Evolutionary conservation across 2,329 filamentous ascomycete species (phyloP).

Genomic region (Alternaria conjuncta): DNA sequence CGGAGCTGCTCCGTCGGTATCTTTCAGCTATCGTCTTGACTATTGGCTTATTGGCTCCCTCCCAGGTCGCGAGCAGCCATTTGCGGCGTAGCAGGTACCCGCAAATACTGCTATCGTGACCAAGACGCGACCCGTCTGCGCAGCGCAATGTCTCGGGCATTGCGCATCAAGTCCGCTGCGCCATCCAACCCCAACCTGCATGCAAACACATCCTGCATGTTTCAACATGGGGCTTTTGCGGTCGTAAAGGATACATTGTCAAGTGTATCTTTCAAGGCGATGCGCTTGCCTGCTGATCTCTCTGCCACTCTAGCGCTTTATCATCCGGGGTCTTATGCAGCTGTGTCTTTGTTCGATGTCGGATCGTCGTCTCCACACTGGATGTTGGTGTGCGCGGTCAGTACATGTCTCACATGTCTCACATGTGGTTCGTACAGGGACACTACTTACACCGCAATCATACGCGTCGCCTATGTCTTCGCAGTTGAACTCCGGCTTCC

Average conservation of each 20-base stretch:
- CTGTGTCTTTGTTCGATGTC: constrained; percentile 21
- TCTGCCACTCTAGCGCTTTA: constrained; percentile 15
- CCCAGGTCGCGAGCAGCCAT: constrained; percentile 14
- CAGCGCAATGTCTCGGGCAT: constrained; percentile 10
- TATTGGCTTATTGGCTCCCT: constrained; percentile 11
- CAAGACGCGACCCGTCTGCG: constrained; percentile 4
- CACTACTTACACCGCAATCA: constrained; percentile 58
- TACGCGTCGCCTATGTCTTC: constrained; percentile 70
- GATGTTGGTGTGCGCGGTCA: neutral
- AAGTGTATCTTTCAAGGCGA: constrained; percentile 9
- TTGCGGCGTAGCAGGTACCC: constrained; percentile 11
- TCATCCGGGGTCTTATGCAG: constrained; percentile 21
- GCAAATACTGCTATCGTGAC: constrained; percentile 6
- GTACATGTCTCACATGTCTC: neutral
- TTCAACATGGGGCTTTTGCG: constrained; percentile 8
- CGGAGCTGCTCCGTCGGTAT: constrained; percentile 10
- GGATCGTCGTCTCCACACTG: constrained; percentile 63
- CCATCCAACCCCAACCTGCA: constrained; percentile 11
- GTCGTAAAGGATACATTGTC: constrained; percentile 2
- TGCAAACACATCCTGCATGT: constrained; percentile 9
- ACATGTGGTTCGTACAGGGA: neutral
- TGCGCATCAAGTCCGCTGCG: constrained; percentile 9
- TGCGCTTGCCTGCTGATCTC: constrained; percentile 18
- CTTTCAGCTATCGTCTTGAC: constrained; percentile 15
- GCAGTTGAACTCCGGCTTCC: constrained; percentile 68